Base-by-base conservation (phyloP, 1,284 basidiomycete species). In the Stygiomarasmius scandens region DNA sequence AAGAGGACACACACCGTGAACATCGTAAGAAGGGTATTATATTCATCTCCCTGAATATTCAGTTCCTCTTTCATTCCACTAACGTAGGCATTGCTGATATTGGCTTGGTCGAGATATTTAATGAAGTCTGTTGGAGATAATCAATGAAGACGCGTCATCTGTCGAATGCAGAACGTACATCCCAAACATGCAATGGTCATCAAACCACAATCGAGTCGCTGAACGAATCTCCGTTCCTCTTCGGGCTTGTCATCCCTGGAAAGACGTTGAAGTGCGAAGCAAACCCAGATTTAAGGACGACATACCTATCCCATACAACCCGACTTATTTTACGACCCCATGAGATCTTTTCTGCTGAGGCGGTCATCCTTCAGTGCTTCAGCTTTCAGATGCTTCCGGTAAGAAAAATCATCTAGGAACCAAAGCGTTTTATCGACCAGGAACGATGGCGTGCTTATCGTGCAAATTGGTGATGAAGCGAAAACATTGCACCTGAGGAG, bases 1-100 rank as follows among this genome's bases (percentile, higher is more conserved):
- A 8, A 9, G 38, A 41, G 16, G 16, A 41, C 4, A 41, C 38
- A n/a, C 5, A 41, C 38, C 3, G 51, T 54, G 19, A 52, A 58
- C 56, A 52, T 53, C 2, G 57, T 58, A 16, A 52, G 32, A 6
- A 57, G 46, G 19, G 64, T 77, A 80, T 56, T 87, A 64, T 77
- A 81, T 54, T 87, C 74, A 51, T 80, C 80, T 10, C 83, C 83
- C 49, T 74, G 67, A 74, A 87, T 79, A 55, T 74, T 60, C 24
- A 87, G 75, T 46, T 85, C 84, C 64, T 87, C 83, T 58, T 78
- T 80, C 85, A 89, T 86, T 4, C 86, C 87, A 3, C 82, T 84
- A 16, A 87, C 83, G 63, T 85, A 84, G 3, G 80, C 79, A 62
- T 82, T 81, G 54, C 72, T 70, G 19, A 81, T 67, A 64, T 82